Conservation (phyloP, 495 filamentous ascomycete species). For the Amphirosellinia nigrospora region DNA sequence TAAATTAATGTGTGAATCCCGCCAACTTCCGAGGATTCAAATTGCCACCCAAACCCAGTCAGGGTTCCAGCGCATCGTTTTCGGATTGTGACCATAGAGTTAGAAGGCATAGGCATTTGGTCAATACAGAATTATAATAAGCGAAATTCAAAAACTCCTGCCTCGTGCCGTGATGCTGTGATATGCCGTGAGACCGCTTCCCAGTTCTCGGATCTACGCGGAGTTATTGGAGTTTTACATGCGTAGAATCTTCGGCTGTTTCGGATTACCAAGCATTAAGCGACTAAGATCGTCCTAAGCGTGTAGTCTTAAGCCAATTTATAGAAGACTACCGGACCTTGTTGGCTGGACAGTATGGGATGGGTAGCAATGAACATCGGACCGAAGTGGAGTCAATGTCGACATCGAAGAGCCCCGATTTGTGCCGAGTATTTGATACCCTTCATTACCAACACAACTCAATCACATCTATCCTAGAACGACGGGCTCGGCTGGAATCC, state of each 20-base stretch:
- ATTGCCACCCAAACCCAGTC: neutral
- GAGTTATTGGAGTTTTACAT: neutral
- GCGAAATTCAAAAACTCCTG: neutral
- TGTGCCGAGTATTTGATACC: neutral
- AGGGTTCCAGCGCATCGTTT: slow-evolving; percentile 15
- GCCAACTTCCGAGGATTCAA: neutral
- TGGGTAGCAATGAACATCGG: neutral
- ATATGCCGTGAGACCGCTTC: neutral
- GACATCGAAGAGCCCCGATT: slow-evolving; percentile 15
- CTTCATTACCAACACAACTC: neutral
- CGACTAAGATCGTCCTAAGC: neutral
- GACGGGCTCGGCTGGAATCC: neutral
- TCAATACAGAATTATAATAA: slow-evolving; percentile 18
- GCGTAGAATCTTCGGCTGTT: neutral
- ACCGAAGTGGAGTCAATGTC: slow-evolving; percentile 17
- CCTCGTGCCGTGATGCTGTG: neutral
- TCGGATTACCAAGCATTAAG: neutral
- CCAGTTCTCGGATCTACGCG: neutral
- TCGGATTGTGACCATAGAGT: slow-evolving; percentile 16
- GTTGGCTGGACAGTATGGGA: neutral
- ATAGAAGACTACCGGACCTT: neutral
- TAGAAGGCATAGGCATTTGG: slow-evolving; percentile 12
- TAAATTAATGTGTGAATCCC: neutral
- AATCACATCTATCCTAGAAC: neutral
- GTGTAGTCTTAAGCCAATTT: neutral